Evolutionary conservation across 1,284 basidiomycete species (phyloP).

Genomic region (Heliocybe sulcata): DNA sequence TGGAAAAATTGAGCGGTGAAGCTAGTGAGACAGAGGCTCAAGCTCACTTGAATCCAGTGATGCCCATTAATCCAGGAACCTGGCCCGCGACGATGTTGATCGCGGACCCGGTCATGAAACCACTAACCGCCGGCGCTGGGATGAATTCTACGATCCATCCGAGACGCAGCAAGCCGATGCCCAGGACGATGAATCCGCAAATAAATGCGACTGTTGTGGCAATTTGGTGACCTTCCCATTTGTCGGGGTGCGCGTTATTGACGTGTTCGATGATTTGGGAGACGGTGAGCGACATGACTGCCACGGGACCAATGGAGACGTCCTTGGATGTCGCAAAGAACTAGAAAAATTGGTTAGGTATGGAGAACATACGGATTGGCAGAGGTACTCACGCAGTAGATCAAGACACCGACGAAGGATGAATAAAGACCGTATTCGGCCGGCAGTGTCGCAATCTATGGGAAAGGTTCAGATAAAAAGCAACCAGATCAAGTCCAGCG

Average conservation of each 20-base stretch:
- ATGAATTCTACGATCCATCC: slow-evolving; percentile 98
- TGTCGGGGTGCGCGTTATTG: slow-evolving; percentile 38
- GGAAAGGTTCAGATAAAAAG: not conserved
- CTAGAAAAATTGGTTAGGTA: slow-evolving; percentile 25
- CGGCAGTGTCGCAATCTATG: slow-evolving; percentile 77
- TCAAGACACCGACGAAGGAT: slow-evolving; percentile 86
- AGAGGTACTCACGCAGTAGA: slow-evolving; percentile 61
- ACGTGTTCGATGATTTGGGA: slow-evolving; percentile 75
- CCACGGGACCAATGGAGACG: slow-evolving; percentile 93
- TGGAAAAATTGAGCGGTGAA: not conserved
- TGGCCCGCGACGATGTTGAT: slow-evolving; percentile 85
- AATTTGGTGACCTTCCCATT: slow-evolving; percentile 67
- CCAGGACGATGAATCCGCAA: slow-evolving; percentile 88
- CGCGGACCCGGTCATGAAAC: slow-evolving; percentile 90
- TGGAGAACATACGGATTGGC: slow-evolving; percentile 2
- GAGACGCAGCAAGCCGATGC: slow-evolving; percentile 82
- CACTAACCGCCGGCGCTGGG: slow-evolving; percentile 84
- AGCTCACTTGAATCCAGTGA: slow-evolving; percentile 57
- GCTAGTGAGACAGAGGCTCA: not conserved
- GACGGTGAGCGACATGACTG: slow-evolving; percentile 93
- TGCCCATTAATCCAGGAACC: slow-evolving; percentile 82
- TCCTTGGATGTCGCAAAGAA: slow-evolving; percentile 94
- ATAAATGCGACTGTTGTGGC: slow-evolving; percentile 85
- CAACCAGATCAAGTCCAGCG: not conserved
- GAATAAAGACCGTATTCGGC: slow-evolving; percentile 94